A percentile compares a stretch with the other conserved stretches of the same genome.
Conservation (phyloP, 805 yeast genomes). For the Millerago galiae region DNA sequence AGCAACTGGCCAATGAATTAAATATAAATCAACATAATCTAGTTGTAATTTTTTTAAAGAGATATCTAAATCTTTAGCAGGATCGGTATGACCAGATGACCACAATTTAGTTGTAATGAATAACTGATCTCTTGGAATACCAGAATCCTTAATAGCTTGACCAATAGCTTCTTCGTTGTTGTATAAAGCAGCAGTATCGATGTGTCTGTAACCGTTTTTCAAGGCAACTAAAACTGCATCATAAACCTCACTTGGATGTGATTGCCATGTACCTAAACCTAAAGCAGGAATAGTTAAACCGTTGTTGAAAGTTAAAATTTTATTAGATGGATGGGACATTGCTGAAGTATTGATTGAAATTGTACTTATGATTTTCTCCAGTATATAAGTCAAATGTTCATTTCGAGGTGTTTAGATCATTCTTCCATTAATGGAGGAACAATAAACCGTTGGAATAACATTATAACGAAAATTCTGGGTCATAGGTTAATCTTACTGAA, state of each 20-base stretch:
- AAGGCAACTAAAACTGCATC: slow-evolving; percentile 12
- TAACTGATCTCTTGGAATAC: slow-evolving; percentile 55
- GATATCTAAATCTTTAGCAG: slow-evolving; percentile 44
- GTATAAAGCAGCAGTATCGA: slow-evolving; percentile 55
- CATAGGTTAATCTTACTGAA: not conserved
- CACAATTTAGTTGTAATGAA: slow-evolving; percentile 70
- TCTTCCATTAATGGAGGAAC: not conserved
- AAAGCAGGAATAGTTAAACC: slow-evolving; percentile 48
- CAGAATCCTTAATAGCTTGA: slow-evolving; percentile 46
- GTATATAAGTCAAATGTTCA: not conserved
- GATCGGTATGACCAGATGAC: slow-evolving; percentile 36
- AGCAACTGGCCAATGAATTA: slow-evolving; percentile 78
- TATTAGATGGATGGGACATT: slow-evolving; percentile 6
- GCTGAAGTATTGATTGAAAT: not conserved
- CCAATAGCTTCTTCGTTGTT: slow-evolving; percentile 48
- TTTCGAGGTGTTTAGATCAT: not conserved
- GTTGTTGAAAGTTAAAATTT: slow-evolving; percentile 32
- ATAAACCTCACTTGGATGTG: slow-evolving; percentile 27
- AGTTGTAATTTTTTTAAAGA: slow-evolving; percentile 57
- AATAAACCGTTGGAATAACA: not conserved
- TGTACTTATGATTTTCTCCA: not conserved
- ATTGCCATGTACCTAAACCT: slow-evolving; percentile 43
- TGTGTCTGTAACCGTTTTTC: slow-evolving; percentile 48
- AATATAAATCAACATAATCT: slow-evolving; percentile 71
- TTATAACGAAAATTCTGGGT: not conserved